These are phyloP conservation scores for Colletotrichum sp. DNA, from an alignment of 2,329 filamentous ascomycete species.

Conservation along the genomic window DNA sequence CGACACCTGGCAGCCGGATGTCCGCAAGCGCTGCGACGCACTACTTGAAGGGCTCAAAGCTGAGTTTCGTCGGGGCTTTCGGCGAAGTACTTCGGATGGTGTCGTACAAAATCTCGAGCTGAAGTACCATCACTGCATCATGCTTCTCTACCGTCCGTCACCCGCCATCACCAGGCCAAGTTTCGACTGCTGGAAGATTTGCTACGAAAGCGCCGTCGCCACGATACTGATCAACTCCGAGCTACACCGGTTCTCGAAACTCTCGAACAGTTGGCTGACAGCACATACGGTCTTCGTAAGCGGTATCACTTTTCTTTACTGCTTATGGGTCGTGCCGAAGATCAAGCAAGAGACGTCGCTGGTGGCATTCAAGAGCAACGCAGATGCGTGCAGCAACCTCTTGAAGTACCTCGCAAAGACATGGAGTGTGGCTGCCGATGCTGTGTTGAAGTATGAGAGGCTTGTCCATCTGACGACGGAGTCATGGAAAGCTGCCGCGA, in stretches of 20 bases:
- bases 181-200: conserved; percentile 26
- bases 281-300: conserved; percentile 34
- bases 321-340: conserved; percentile 22
- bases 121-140: conserved; percentile 34
- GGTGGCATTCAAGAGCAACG: not conserved
- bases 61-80: not conserved
- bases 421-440: conserved; percentile 41
- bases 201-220: conserved; percentile 30
- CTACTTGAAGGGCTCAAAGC: conserved; percentile 1
- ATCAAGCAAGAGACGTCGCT: not conserved
- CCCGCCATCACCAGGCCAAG: conserved; percentile 29
- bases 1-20: conserved; percentile 23
- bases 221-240: conserved; percentile 31
- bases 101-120: conserved; percentile 30
- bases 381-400: conserved; percentile 24
- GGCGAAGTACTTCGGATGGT: conserved; percentile 12
- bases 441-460: conserved; percentile 32
- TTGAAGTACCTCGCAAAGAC: conserved; percentile 26
- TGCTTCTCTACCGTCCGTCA: conserved; percentile 33
- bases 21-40: conserved; percentile 22
- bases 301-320: conserved; percentile 34
- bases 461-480: not conserved
- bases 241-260: conserved; percentile 31
- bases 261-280: conserved; percentile 33
- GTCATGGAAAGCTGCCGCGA: not conserved